Base-by-base conservation (phyloP, 192 early-diverging fungal genomes). In the Mortierella hygrophila region DNA sequence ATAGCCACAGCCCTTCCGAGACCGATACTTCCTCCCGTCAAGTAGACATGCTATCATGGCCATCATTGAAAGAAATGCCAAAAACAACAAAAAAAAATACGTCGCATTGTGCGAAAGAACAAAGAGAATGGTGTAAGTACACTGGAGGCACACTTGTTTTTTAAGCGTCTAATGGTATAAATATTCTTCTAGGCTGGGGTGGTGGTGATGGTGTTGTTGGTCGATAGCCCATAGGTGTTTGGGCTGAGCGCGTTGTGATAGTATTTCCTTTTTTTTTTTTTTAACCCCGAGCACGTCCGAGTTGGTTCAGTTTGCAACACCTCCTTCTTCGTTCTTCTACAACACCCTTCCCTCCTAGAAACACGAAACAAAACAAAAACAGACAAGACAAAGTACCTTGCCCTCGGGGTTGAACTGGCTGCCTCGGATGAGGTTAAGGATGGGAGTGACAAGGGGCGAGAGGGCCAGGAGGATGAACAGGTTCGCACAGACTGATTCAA, bases 11-110 rank as follows among this genome's bases (percentile, higher is more conserved):
- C 90, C 83, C 93, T 91, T 65, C 94, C 94, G 16, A 95, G 89
- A 0, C 95, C 95, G n/a, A 91, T 89, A 81, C 94, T 95, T 75
- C 94, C 94, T 71, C 95, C 95, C 0, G 95, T 95, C 70, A 96
- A 90, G 75, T 94, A 94, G 52, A 91, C 93, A 84, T 95, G 94
- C 82, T 94, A 83, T 18, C 21, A 37, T 16, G n/a, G 60, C 3
- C 60, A 65, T n/a, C 11, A 5, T 13, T 35, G 29, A 65, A 32
- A 15, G 8, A 32, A 65, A 16, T 1, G 16, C 65, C 15, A 32
- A 68, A 68, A 68, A 8, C 7, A 32, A 26, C 18, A 63, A 63
- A 68, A 29, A 35, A 11, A 68, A 15, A 15, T 15, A 21, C 6
- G 5, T 52, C 5, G 49, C 44, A 13, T 46, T 46, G 10, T 46